Evolutionary conservation across 192 early-diverging fungal genomes (phyloP).

Genomic region (Gaertneriomyces sp.): DNA sequence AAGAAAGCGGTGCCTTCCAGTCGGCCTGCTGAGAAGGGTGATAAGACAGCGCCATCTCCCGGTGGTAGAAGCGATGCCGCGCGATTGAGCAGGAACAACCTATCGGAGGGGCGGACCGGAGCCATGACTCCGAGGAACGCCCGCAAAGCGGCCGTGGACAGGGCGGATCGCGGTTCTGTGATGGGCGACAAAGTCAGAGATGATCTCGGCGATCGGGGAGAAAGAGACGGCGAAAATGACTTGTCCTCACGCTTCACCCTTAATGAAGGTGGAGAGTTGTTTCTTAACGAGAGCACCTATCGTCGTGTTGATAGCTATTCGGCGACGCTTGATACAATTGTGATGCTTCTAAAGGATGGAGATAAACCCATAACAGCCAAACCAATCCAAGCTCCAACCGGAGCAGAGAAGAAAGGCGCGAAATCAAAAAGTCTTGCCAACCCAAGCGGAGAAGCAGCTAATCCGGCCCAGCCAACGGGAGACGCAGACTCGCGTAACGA

Average conservation of each 20-base stretch:
- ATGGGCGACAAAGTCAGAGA: constrained; percentile 18
- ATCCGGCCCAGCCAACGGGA: not conserved
- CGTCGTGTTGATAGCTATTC: constrained; percentile 39
- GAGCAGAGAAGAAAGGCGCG: constrained; percentile 37
- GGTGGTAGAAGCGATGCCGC: constrained; percentile 11
- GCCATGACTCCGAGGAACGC: constrained; percentile 39
- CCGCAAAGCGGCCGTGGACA: constrained; percentile 20
- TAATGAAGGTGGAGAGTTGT: constrained; percentile 35
- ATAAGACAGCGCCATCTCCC: constrained; percentile 30
- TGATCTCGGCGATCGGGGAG: constrained; percentile 18
- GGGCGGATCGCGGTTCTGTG: constrained; percentile 22
- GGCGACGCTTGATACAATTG: constrained; percentile 30
- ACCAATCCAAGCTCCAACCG: constrained; percentile 5
- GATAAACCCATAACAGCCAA: constrained; percentile 27
- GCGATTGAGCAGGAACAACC: constrained; percentile 7
- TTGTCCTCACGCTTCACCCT: constrained; percentile 28
- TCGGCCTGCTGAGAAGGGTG: constrained; percentile 32
- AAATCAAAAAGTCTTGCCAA: constrained; percentile 16
- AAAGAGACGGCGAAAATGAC: constrained; percentile 24
- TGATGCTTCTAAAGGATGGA: constrained; percentile 35
- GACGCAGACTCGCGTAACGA: constrained; percentile 21
- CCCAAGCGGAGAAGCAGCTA: not conserved
- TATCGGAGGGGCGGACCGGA: constrained; percentile 13
- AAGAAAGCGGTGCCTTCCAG: constrained; percentile 8
- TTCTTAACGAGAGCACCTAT: constrained; percentile 41